These are phyloP conservation scores for Linum usitatissimum DNA, from an alignment of 345 rosid species.

Conservation along the genomic window DNA sequence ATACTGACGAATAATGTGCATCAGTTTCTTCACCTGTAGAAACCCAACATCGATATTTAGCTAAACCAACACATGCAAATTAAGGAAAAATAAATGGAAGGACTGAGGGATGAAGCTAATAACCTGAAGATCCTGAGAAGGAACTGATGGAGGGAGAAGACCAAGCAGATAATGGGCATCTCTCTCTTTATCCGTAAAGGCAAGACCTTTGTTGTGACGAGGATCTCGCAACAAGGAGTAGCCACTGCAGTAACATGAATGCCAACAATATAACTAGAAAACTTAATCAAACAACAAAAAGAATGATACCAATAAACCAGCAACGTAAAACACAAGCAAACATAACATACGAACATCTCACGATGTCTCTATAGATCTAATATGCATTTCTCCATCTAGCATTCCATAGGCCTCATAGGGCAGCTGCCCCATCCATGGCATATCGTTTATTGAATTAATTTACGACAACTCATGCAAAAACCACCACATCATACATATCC, in stretches of 20 bases:
- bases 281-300: too few relatives aligned
- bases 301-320: neutral
- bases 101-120: neutral
- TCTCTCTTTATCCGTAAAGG: conserved; percentile 72
- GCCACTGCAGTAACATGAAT: conserved; percentile 40
- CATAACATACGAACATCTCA: too few relatives aligned
- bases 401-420: too few relatives aligned
- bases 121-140: conserved; percentile 91
- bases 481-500: neutral
- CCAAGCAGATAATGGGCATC: conserved; percentile 87
- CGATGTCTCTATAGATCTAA: too few relatives aligned
- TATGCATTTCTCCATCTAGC: too few relatives aligned
- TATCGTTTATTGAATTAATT: too few relatives aligned
- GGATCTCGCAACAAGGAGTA: conserved; percentile 94
- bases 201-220: conserved; percentile 94
- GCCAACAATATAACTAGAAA: neutral
- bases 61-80: neutral
- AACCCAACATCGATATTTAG: neutral
- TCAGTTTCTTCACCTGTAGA: conserved; percentile 69
- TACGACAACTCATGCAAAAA: neutral
- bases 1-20: conserved; percentile 77
- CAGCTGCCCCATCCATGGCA: too few relatives aligned
- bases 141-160: conserved; percentile 80
- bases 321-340: too few relatives aligned
- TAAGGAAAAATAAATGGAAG: conserved; percentile 1